Conservation (phyloP, 225 moss, liverwort and hornwort genomes). For the Bryoerythrophyllum caledonicum region DNA sequence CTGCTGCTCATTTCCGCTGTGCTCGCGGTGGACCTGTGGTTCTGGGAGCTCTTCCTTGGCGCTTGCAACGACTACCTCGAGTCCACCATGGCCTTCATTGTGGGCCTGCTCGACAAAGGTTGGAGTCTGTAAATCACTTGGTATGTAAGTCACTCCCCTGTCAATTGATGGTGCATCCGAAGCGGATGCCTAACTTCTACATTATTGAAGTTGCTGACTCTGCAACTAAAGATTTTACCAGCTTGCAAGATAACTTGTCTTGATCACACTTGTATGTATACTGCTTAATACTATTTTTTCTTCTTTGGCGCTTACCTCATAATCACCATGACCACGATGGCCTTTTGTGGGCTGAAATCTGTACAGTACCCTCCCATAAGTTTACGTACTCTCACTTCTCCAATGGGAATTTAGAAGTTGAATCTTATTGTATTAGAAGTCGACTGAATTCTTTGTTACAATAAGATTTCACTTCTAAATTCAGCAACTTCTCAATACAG, state of each 20-base stretch:
- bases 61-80: constrained; percentile 36
- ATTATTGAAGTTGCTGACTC: constrained; percentile 23
- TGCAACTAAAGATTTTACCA: constrained; percentile 27
- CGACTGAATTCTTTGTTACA: too few species aligned
- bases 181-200: constrained; percentile 21
- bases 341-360: constrained; percentile 76
- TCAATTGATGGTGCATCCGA: constrained; percentile 19
- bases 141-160: constrained; percentile 5
- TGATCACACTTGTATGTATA: too few species aligned
- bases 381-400: too few species aligned
- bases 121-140: constrained; percentile 62
- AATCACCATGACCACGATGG: constrained; percentile 58
- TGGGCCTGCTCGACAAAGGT: constrained; percentile 79
- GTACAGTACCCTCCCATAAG: too few species aligned
- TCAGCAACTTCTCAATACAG: too few species aligned
- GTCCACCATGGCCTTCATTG: constrained; percentile 60
- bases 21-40: constrained; percentile 88
- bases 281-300: too few species aligned
- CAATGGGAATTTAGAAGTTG: too few species aligned
- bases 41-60: constrained; percentile 86
- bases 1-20: constrained; percentile 71
- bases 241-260: neutral
- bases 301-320: constrained; percentile 34
- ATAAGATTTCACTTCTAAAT: too few species aligned
- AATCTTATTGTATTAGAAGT: too few species aligned